Conservation (phyloP, 179 eudicot species). For the Spinacia oleracea region DNA sequence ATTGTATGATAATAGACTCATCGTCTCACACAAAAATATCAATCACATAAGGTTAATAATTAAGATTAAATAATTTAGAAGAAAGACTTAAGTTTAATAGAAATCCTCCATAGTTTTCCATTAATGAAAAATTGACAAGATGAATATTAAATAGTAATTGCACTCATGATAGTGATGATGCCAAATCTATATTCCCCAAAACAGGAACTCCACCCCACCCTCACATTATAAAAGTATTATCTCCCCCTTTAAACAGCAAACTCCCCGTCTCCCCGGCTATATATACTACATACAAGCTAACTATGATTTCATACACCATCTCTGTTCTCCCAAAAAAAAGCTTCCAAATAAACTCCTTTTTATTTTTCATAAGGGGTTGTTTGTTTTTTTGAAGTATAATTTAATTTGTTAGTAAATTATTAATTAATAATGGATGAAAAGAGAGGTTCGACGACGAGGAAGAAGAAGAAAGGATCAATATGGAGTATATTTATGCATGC, state of each 20-base stretch:
- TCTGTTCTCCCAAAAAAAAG: too few relatives aligned
- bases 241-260: conserved; percentile 1
- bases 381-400: not conserved
- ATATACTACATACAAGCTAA: not conserved
- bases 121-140: not conserved
- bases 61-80: too few relatives aligned
- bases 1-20: too few relatives aligned
- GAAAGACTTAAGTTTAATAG: too few relatives aligned
- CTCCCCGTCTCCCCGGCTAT: not conserved
- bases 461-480: conserved; percentile 42
- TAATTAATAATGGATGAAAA: not conserved
- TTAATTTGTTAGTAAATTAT: too few relatives aligned
- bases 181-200: conserved; percentile 4
- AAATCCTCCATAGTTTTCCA: not conserved
- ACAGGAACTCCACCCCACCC: not conserved
- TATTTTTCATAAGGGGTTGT: not conserved
- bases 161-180: not conserved
- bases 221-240: not conserved
- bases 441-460: conserved; percentile 3
- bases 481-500: conserved; percentile 87
- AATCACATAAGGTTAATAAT: too few relatives aligned
- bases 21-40: too few relatives aligned
- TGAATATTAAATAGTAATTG: not conserved
- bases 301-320: too few relatives aligned
- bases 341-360: too few relatives aligned